These are phyloP conservation scores for Thecamonas trahens DNA, from an alignment of 78 protist species.

Conservation along the genomic window DNA sequence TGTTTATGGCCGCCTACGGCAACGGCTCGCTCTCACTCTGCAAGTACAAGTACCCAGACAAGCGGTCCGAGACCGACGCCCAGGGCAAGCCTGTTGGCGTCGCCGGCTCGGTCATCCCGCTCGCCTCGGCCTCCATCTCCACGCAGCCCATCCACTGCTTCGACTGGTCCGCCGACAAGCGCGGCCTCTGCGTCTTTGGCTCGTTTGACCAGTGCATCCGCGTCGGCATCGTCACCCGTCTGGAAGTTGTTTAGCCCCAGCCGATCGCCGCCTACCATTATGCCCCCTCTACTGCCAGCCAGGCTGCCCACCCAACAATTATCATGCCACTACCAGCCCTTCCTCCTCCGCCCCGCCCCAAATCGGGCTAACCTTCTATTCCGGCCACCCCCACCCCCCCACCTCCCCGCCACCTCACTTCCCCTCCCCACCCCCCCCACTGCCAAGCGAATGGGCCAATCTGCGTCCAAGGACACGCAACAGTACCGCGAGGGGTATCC, in stretches of 20 bases:
- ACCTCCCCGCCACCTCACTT: no score
- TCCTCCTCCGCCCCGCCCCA: no score
- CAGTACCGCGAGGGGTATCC: neutral
- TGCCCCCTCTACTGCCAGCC: no score
- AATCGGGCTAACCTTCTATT: no score
- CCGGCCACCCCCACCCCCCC: no score
- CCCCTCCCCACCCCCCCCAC: no score
- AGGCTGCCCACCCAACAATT: no score
- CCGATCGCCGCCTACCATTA: no score
- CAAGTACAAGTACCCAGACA: conserved; percentile 27
- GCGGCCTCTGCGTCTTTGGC: conserved; percentile 50
- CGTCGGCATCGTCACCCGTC: conserved; percentile 44
- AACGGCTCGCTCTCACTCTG: conserved; percentile 51
- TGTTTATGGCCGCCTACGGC: conserved; percentile 51
- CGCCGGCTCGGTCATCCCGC: conserved; percentile 21
- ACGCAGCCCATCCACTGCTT: conserved; percentile 53
- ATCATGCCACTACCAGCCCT: no score
- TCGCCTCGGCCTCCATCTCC: neutral
- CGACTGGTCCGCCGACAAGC: conserved; percentile 49
- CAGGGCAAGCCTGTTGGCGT: conserved; percentile 22
- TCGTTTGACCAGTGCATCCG: conserved; percentile 62
- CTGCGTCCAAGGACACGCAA: no score
- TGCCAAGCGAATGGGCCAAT: no score
- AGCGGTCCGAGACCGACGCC: conserved; percentile 5
- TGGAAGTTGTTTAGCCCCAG: conserved; percentile 6